These are phyloP conservation scores for Tulasnella sp. DNA, from an alignment of 768 basidiomycete genomes.

Conservation along the genomic window DNA sequence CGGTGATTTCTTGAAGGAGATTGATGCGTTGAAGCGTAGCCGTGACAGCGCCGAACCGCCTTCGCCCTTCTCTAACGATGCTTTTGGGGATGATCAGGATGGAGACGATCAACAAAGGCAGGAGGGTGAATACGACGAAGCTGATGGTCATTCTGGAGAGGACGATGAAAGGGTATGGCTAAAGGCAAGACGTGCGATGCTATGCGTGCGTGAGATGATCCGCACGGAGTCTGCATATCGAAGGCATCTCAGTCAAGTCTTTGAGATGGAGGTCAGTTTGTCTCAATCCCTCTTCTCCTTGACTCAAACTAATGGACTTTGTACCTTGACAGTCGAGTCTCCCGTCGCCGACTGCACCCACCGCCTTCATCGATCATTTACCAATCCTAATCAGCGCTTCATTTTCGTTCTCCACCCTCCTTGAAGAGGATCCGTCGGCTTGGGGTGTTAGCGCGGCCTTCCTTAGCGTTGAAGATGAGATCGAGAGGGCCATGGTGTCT, in stretches of 20 bases:
- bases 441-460: conserved; percentile 56
- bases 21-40: conserved; percentile 4
- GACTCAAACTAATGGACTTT: conserved; percentile 22
- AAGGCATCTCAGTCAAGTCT: conserved; percentile 30
- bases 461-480: conserved; percentile 39
- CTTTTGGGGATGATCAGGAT: not conserved
- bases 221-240: conserved; percentile 39
- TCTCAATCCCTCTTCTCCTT: conserved; percentile 17
- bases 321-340: not conserved
- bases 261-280: conserved; percentile 29
- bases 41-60: not conserved
- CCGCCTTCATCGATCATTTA: conserved; percentile 42
- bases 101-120: not conserved
- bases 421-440: conserved; percentile 53
- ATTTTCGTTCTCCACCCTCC: conserved; percentile 37
- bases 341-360: conserved; percentile 30
- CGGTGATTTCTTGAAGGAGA: conserved; percentile 15
- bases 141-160: not conserved
- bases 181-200: conserved; percentile 13
- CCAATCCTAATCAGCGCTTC: conserved; percentile 43
- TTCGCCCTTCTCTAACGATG: not conserved
- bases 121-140: not conserved
- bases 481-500: conserved; percentile 46
- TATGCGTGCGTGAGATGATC: conserved; percentile 34
- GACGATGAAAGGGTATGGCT: conserved; percentile 16